Evolutionary conservation across 768 basidiomycete species (phyloP).

Genomic region (Podaxis carcinomalis): DNA sequence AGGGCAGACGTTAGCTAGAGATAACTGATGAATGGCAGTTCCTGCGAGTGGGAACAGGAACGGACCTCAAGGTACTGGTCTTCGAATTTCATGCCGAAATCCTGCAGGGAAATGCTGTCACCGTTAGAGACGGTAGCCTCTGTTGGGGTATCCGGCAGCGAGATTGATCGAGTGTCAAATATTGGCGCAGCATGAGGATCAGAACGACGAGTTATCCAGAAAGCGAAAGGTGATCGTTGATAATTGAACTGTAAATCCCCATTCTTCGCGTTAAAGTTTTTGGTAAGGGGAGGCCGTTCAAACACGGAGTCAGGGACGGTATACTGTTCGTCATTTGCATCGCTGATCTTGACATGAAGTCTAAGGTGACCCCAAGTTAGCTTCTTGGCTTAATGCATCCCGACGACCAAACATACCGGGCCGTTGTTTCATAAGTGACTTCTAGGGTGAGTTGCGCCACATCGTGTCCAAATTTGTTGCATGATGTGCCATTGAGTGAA

Average conservation of each 20-base stretch:
- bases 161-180: conserved; percentile 66
- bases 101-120: conserved; percentile 52
- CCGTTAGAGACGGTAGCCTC: conserved; percentile 49
- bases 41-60: conserved; percentile 16
- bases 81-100: conserved; percentile 72
- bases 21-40: neutral
- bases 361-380: conserved; percentile 26
- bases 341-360: conserved; percentile 65
- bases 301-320: conserved; percentile 61
- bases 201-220: conserved; percentile 74
- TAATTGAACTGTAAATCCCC: conserved; percentile 73
- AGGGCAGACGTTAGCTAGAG: conserved; percentile 58
- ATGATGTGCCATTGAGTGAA: conserved; percentile 48
- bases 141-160: conserved; percentile 57
- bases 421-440: conserved; percentile 59
- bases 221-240: conserved; percentile 61
- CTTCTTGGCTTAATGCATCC: too few species aligned
- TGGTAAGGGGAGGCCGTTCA: conserved; percentile 34
- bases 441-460: conserved; percentile 55
- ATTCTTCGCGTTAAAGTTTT: conserved; percentile 25
- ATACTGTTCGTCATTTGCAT: conserved; percentile 59
- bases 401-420: conserved; percentile 31
- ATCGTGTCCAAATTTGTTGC: conserved; percentile 65
- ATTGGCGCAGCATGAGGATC: conserved; percentile 49
- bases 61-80: conserved; percentile 72